phyloP scores from a whole-genome alignment of 2,329 filamentous ascomycete genomes.

The Chaetomium olivaceum region DNA sequence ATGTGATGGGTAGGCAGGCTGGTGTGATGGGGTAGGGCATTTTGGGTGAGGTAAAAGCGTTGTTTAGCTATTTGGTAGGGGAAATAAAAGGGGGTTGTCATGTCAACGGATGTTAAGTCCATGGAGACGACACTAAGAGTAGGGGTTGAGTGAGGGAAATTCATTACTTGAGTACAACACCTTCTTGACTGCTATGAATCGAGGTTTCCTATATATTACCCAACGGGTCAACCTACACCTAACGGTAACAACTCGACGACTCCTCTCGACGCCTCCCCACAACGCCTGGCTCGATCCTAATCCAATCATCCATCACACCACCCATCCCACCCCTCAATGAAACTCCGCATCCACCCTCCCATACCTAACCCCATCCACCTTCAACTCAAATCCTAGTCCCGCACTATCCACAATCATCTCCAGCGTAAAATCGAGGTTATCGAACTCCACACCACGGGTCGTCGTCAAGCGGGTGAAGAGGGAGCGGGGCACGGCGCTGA shows the following conservation, averaged over 20 bases:
- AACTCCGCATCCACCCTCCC: conserved; percentile 78
- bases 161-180: neutral
- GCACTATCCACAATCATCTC: conserved; percentile 83
- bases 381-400: conserved; percentile 73
- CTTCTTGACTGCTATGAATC: neutral
- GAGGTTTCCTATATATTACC: neutral
- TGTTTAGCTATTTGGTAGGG: neutral
- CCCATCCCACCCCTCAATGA: conserved; percentile 42
- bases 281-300: conserved; percentile 3
- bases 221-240: neutral
- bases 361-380: conserved; percentile 76
- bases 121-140: neutral
- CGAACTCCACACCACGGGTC: conserved; percentile 76
- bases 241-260: neutral
- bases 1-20: neutral
- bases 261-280: conserved; percentile 3
- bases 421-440: conserved; percentile 78
- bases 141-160: neutral
- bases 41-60: conserved; percentile 7
- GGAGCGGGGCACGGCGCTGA: conserved; percentile 71
- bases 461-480: conserved; percentile 76
- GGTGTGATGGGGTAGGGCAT: neutral
- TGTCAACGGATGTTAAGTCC: neutral
- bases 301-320: neutral
- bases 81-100: conserved; percentile 2